Evolutionary conservation across 2,329 filamentous ascomycete species (phyloP).

Genomic region (Tolypocladium guangdongense): DNA sequence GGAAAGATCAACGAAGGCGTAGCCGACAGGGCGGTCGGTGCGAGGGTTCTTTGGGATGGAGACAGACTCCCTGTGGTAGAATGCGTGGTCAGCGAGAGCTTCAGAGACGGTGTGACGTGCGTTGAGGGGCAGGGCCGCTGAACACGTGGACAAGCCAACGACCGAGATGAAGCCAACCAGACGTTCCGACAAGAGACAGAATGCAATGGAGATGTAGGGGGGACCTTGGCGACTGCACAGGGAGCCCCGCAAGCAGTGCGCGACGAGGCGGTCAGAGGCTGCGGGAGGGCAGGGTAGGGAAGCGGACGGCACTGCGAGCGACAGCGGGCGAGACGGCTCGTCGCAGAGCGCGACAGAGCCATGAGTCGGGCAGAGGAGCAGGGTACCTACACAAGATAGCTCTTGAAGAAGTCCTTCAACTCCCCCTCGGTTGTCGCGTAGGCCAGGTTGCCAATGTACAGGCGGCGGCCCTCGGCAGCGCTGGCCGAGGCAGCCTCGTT

Average conservation of each 20-base stretch:
- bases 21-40: constrained; percentile 95
- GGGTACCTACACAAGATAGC: constrained; percentile 88
- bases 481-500: constrained; percentile 91
- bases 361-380: constrained; percentile 1
- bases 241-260: background rate
- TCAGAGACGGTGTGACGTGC: background rate
- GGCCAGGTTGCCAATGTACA: constrained; percentile 99
- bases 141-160: background rate
- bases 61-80: constrained; percentile 72
- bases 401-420: constrained; percentile 99
- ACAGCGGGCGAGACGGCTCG: background rate
- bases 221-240: background rate
- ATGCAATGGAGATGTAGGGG: background rate
- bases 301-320: too few species aligned
- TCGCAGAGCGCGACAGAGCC: background rate
- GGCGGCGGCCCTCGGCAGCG: constrained; percentile 95
- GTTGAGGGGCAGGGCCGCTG: background rate
- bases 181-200: background rate
- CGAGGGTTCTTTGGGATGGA: constrained; percentile 99
- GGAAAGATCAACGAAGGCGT: constrained; percentile 96
- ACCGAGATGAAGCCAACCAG: background rate
- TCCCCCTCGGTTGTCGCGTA: constrained; percentile 99
- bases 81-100: constrained; percentile 14
- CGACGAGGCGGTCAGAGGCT: background rate
- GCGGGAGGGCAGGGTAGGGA: background rate